A percentile compares a stretch with the other conserved stretches of the same genome.
phyloP scores from a whole-genome alignment of 2,329 filamentous ascomycete species.

The Apiospora kogelbergensis region DNA sequence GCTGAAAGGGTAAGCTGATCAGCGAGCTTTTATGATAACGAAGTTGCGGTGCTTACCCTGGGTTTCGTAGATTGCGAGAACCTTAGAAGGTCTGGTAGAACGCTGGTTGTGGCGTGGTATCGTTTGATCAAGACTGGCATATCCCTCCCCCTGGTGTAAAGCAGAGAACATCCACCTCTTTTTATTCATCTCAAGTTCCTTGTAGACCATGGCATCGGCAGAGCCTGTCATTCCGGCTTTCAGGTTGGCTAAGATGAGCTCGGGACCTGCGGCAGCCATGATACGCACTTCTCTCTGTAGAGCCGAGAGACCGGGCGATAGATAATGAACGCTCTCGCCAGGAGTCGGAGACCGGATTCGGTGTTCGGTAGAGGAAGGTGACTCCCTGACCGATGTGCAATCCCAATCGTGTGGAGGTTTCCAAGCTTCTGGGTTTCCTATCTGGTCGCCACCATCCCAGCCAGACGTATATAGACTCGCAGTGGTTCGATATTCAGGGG shows the following conservation, averaged over 20 bases:
- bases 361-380: slow-evolving; percentile 20
- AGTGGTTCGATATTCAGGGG: slow-evolving; percentile 17
- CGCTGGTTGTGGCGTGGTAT: slow-evolving; percentile 16
- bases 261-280: slow-evolving; percentile 53
- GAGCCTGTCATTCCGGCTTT: slow-evolving; percentile 49
- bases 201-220: slow-evolving; percentile 46
- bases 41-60: slow-evolving; percentile 37
- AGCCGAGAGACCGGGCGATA: slow-evolving; percentile 33
- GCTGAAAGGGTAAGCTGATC: slow-evolving; percentile 31
- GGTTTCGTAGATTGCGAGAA: slow-evolving; percentile 53
- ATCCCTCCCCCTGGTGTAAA: slow-evolving; percentile 46
- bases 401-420: slow-evolving; percentile 46
- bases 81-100: slow-evolving; percentile 28
- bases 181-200: slow-evolving; percentile 53
- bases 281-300: slow-evolving; percentile 54
- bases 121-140: slow-evolving; percentile 24
- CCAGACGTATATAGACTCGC: slow-evolving; percentile 24
- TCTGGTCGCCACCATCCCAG: slow-evolving; percentile 23
- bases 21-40: not conserved
- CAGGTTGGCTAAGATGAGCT: slow-evolving; percentile 54
- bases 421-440: slow-evolving; percentile 43
- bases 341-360: slow-evolving; percentile 16
- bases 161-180: slow-evolving; percentile 63
- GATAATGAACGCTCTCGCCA: slow-evolving; percentile 20
- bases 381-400: slow-evolving; percentile 29